Evolutionary conservation across 805 yeast genomes (phyloP).

Genomic region (Saturnispora galanensis): DNA sequence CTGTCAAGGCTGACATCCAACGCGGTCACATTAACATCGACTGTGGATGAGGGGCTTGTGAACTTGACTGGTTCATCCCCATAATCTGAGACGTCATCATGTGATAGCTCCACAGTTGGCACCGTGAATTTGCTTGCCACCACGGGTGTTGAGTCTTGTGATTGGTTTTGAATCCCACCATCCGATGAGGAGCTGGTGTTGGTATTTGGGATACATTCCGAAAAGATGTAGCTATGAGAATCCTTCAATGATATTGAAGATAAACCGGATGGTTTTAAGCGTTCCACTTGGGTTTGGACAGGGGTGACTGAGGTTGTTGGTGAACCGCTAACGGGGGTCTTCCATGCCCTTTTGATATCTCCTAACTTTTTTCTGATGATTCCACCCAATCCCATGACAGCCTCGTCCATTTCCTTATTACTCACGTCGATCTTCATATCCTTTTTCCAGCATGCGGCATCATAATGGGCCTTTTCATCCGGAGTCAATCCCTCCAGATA

Average conservation of each 20-base stretch:
- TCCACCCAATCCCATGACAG: conserved; percentile 74
- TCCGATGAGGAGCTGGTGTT: neutral
- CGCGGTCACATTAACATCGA: too few species aligned
- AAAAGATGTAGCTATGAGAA: conserved; percentile 13
- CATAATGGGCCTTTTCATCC: conserved; percentile 21
- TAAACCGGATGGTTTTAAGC: conserved; percentile 2
- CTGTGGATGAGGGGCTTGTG: too few species aligned
- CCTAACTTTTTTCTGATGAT: conserved; percentile 44
- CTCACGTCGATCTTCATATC: conserved; percentile 46
- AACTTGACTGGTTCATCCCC: too few species aligned
- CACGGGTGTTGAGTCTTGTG: too few species aligned
- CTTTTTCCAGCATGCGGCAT: conserved; percentile 21
- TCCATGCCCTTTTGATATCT: conserved; percentile 16
- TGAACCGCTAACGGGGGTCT: neutral
- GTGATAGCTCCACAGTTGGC: too few species aligned
- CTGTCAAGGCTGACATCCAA: too few species aligned
- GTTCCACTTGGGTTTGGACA: neutral
- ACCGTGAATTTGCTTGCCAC: too few species aligned
- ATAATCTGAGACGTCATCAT: too few species aligned
- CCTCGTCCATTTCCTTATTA: conserved; percentile 60
- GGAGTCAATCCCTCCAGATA: conserved; percentile 23
- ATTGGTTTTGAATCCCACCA: too few species aligned
- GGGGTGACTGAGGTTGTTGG: neutral
- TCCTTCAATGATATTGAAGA: conserved; percentile 9
- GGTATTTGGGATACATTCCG: conserved; percentile 9